Conservation (phyloP, 2,329 filamentous ascomycete genomes). For the Pyrenophora tritici-repentis region DNA sequence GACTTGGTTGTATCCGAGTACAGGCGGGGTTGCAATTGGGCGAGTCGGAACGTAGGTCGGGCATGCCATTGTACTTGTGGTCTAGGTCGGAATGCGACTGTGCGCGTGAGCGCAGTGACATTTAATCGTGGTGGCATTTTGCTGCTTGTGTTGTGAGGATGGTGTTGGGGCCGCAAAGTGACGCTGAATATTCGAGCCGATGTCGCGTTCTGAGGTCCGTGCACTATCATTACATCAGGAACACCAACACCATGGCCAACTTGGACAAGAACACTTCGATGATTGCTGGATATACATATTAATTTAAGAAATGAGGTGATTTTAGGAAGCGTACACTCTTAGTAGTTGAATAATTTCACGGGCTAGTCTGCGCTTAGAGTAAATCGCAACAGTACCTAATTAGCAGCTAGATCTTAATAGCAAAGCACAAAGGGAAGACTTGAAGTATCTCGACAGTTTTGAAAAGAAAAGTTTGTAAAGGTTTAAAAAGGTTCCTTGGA, state of each 20-base stretch:
- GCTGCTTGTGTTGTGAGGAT: conserved; percentile 19
- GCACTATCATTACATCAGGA: conserved; percentile 9
- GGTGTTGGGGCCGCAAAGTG: conserved; percentile 22
- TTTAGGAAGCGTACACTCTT: too few relatives aligned
- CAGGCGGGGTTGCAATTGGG: conserved; percentile 36
- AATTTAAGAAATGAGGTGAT: too few relatives aligned
- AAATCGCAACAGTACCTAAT: too few relatives aligned
- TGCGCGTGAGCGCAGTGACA: conserved; percentile 35
- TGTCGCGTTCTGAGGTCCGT: conserved; percentile 25
- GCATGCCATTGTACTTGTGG: conserved; percentile 36
- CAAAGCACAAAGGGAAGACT: too few relatives aligned
- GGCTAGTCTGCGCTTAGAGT: too few relatives aligned
- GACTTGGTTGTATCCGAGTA: conserved; percentile 41
- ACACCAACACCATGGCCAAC: not conserved
- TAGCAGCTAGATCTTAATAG: too few relatives aligned
- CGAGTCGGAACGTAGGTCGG: conserved; percentile 25
- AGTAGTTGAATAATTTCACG: too few relatives aligned
- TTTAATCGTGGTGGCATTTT: conserved; percentile 49
- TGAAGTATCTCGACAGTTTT: too few relatives aligned
- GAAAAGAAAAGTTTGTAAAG: too few relatives aligned
- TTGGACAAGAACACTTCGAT: too few relatives aligned
- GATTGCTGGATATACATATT: too few relatives aligned
- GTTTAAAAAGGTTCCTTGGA: too few relatives aligned
- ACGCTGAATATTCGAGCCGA: conserved; percentile 20
- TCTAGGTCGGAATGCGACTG: conserved; percentile 41